Conservation (phyloP, 2,329 filamentous ascomycete genomes). For the Fusarium fujikuroi region DNA sequence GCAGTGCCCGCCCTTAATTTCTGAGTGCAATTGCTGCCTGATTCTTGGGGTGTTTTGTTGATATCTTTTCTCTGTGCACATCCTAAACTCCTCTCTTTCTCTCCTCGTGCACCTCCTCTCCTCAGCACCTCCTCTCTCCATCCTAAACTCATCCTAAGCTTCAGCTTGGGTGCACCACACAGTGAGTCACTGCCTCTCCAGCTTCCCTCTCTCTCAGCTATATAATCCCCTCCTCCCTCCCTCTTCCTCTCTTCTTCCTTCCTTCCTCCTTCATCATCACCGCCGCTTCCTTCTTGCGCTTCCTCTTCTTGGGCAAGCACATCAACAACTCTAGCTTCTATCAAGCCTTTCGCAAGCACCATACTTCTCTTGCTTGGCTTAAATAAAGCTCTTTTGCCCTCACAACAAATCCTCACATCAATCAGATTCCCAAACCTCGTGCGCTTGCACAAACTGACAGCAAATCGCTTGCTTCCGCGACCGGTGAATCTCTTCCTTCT, state of each 20-base stretch:
- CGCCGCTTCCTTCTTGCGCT: conserved; percentile 2
- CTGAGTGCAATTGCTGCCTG: neutral
- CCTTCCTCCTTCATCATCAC: conserved; percentile 21
- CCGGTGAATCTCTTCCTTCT: conserved; percentile 17
- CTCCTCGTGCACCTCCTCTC: conserved; percentile 3
- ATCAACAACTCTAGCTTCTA: neutral
- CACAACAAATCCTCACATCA: conserved; percentile 11
- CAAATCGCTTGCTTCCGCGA: neutral
- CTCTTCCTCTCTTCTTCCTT: conserved; percentile 17
- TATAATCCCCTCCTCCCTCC: conserved; percentile 3
- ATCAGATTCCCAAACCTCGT: conserved; percentile 9
- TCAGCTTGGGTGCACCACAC: neutral
- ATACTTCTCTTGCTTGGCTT: neutral
- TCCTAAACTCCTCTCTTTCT: neutral
- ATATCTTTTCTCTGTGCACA: neutral
- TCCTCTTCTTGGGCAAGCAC: conserved; percentile 17
- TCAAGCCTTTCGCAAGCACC: neutral
- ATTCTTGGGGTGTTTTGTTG: conserved; percentile 1
- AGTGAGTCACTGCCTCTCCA: conserved; percentile 28
- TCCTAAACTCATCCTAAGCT: conserved; percentile 5
- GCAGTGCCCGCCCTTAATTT: neutral
- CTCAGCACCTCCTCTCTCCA: neutral
- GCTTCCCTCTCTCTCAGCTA: neutral
- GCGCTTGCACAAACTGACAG: neutral
- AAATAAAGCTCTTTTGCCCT: neutral